Evolutionary conservation across 73 alveolate genomes (phyloP).

Genomic region (Tetrahymena malaccensis): DNA sequence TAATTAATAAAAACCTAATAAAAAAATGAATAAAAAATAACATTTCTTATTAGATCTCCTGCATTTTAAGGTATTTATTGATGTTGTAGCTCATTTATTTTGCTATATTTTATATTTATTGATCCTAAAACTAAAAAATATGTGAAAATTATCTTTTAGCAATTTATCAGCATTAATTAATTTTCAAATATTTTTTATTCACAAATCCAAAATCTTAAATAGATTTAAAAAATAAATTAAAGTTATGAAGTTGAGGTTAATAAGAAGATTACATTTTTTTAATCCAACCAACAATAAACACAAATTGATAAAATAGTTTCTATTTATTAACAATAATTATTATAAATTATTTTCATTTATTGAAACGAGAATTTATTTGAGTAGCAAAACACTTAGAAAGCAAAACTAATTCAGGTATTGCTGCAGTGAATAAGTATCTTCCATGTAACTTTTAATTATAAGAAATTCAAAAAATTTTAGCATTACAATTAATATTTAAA

Average conservation of each 20-base stretch:
- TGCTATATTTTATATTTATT: not conserved
- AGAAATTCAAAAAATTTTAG: not conserved
- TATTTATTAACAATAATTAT: not conserved
- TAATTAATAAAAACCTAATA: not conserved
- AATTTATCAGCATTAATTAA: not conserved
- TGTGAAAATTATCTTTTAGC: not conserved
- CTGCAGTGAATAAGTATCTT: not conserved
- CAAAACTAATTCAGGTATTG: not conserved
- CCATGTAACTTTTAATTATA: not conserved
- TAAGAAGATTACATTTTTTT: not conserved
- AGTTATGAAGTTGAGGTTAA: too few relatives aligned
- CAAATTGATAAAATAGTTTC: too few relatives aligned
- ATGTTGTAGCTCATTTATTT: not conserved
- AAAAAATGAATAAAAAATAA: not conserved
- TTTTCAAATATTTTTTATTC: not conserved
- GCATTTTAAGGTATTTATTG: not conserved
- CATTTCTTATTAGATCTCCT: not conserved
- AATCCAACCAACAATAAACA: too few relatives aligned
- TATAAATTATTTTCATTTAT: not conserved
- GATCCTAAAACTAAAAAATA: not conserved
- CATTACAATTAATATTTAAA: not conserved
- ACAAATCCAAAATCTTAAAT: too few relatives aligned
- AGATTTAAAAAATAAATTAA: not conserved
- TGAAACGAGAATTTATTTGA: not conserved
- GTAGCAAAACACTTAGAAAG: not conserved